phyloP scores from a whole-genome alignment of 352 stramenopile genomes.

The Phytopythium chamaehyphon region DNA sequence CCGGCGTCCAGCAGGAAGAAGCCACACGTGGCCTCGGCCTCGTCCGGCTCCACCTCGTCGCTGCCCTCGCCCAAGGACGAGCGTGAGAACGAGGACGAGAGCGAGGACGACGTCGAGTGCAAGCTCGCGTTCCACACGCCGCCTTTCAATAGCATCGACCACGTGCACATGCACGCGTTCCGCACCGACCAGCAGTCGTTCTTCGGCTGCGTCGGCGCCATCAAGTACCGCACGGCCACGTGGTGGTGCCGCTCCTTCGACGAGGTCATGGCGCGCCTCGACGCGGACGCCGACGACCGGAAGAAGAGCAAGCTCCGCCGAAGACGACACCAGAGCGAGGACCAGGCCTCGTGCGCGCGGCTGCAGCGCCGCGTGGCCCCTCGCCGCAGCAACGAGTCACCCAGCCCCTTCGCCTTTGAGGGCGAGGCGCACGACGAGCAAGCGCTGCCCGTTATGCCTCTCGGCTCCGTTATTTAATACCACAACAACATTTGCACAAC shows the following conservation, averaged over 20 bases:
- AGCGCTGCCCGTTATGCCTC: not conserved
- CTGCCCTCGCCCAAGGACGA: slow-evolving; percentile 1
- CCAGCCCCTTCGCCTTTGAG: not conserved
- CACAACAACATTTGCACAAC: no score
- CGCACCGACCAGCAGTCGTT: slow-evolving; percentile 45
- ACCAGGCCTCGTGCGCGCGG: not conserved
- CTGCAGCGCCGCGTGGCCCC: not conserved
- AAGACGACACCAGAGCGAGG: not conserved
- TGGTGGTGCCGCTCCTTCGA: slow-evolving; percentile 87
- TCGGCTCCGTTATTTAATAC: slow-evolving; percentile 4
- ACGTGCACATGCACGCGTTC: slow-evolving; percentile 89
- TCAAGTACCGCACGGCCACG: slow-evolving; percentile 84
- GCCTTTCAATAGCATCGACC: slow-evolving; percentile 89
- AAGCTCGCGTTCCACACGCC: slow-evolving; percentile 84
- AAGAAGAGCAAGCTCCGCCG: not conserved
- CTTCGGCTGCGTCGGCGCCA: slow-evolving; percentile 60
- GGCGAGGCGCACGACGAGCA: not conserved
- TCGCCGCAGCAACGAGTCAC: not conserved
- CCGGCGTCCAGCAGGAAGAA: slow-evolving; percentile 15
- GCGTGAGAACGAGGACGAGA: slow-evolving; percentile 5
- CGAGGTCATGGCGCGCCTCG: slow-evolving; percentile 53
- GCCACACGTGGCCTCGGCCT: slow-evolving; percentile 3
- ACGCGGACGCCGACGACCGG: not conserved
- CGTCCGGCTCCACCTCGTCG: slow-evolving; percentile 4
- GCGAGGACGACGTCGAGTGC: slow-evolving; percentile 36